phyloP scores from a whole-genome alignment of 257 asterid species.

The Ocimum tenuiflorum region DNA sequence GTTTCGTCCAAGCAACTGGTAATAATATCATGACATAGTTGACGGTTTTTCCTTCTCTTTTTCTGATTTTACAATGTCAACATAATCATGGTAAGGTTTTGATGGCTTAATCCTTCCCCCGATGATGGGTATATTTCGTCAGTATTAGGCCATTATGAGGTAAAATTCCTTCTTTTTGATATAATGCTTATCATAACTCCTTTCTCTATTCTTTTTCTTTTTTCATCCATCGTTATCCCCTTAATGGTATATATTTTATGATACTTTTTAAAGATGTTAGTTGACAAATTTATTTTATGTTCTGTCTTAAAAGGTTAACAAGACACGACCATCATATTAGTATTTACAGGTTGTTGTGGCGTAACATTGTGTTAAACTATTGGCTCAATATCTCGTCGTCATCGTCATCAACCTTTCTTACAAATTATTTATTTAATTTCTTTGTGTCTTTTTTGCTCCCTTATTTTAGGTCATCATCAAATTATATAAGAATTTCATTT shows the following conservation, averaged over 20 bases:
- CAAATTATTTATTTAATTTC: too few species aligned
- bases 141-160: conserved; percentile 14
- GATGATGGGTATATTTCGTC: conserved; percentile 13
- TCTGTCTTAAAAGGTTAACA: conserved; percentile 81
- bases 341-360: too few species aligned
- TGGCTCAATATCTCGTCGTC: too few species aligned
- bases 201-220: not conserved
- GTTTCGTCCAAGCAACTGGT: conserved; percentile 36
- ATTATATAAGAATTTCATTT: too few species aligned
- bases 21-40: conserved; percentile 12
- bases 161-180: not conserved
- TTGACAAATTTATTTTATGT: too few species aligned
- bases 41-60: not conserved
- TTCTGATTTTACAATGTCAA: not conserved
- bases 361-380: too few species aligned
- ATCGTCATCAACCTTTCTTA: too few species aligned
- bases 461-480: too few species aligned
- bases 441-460: too few species aligned
- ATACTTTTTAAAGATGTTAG: too few species aligned
- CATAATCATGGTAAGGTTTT: not conserved
- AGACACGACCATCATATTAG: not conserved
- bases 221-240: too few species aligned
- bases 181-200: not conserved
- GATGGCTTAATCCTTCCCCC: not conserved
- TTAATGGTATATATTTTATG: too few species aligned